Base-by-base conservation (phyloP, 2,329 filamentous ascomycete species). In the Aspergillus hortae region DNA sequence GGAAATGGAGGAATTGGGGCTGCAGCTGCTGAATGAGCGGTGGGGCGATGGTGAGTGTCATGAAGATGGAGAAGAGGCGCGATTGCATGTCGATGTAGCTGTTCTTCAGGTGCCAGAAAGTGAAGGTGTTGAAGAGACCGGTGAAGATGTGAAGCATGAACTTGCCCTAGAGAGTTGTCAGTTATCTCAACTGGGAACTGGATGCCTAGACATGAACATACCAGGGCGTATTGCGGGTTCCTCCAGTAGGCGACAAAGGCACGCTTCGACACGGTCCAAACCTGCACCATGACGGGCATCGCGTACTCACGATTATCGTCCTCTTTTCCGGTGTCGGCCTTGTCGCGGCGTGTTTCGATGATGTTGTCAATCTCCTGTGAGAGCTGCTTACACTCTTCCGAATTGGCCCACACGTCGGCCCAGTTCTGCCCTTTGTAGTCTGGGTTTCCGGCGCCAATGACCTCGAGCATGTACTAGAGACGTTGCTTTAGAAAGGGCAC, bases 11-110 rank as follows among this genome's bases (percentile, higher is more conserved):
- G 65, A 87, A 91, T 4, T 82, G 81, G 0, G 89, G 89, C 62
- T 92, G 87, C 0, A 92, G 76, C 60, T 92, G 88, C 61, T 91
- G 86, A 52, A 92, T 88, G 1, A 92, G 74, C 0, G 87, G 86
- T 0, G 87, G 87, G 1, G 82, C 80, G 57, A 94, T 88, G 6
- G 85, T 89, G 4, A 92, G 76, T 0, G 86, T 87, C 79, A 90
- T 85, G 70, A 92, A 92, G 50, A 87, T 77, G 7, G 86, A 85
- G 71, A 92, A 92, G 7, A 92, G 77, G 6, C 86, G 79, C 44
- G 84, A 86, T 66, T 89, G 86, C 72, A 87, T 82, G 60, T 87
- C 85, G 53, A 85, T 80, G 1, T 74, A 73, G 2, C 79, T 75
- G 46, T 79, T 75, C 0, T 79, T 79, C 0, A 87, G 68, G 55